Conservation (phyloP, 495 filamentous ascomycete species). For the Chaetomium tenue region DNA sequence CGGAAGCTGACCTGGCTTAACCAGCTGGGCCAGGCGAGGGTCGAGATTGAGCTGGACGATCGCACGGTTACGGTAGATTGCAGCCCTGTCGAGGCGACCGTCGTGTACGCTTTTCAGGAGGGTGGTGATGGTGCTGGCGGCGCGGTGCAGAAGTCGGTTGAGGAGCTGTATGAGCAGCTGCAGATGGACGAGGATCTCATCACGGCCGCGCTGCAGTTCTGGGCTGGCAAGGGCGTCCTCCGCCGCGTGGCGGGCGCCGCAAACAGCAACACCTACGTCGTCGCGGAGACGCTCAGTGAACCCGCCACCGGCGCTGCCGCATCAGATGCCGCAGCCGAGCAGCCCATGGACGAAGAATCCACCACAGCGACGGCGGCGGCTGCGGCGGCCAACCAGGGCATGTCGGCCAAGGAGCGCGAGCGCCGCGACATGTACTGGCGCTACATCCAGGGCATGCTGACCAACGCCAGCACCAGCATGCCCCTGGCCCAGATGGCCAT, state of each 20-base stretch:
- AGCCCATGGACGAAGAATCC: conserved; percentile 1
- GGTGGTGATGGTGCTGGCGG: conserved; percentile 19
- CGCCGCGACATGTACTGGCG: conserved; percentile 82
- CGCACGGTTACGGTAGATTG: conserved; percentile 70
- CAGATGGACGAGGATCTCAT: conserved; percentile 77
- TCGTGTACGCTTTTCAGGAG: conserved; percentile 80
- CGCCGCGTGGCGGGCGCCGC: conserved; percentile 47
- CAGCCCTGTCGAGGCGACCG: conserved; percentile 81
- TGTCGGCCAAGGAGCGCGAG: conserved; percentile 58
- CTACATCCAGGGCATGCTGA: conserved; percentile 93
- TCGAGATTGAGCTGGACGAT: conserved; percentile 81
- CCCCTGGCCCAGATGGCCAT: conserved; percentile 75
- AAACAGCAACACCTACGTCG: conserved; percentile 35
- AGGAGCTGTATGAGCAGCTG: conserved; percentile 61
- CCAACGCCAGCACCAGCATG: conserved; percentile 76
- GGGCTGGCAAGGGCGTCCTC: conserved; percentile 78
- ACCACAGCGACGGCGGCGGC: neutral
- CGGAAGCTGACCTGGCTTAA: conserved; percentile 87
- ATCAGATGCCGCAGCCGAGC: neutral
- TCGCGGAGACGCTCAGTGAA: conserved; percentile 42
- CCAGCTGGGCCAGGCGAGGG: conserved; percentile 72
- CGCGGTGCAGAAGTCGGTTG: conserved; percentile 52
- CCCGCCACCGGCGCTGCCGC: conserved; percentile 39
- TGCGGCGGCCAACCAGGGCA: conserved; percentile 38
- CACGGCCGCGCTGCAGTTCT: conserved; percentile 76